These are phyloP conservation scores for Sequoia sempervirens DNA, from an alignment of 75 land plant species.

Conservation along the genomic window DNA sequence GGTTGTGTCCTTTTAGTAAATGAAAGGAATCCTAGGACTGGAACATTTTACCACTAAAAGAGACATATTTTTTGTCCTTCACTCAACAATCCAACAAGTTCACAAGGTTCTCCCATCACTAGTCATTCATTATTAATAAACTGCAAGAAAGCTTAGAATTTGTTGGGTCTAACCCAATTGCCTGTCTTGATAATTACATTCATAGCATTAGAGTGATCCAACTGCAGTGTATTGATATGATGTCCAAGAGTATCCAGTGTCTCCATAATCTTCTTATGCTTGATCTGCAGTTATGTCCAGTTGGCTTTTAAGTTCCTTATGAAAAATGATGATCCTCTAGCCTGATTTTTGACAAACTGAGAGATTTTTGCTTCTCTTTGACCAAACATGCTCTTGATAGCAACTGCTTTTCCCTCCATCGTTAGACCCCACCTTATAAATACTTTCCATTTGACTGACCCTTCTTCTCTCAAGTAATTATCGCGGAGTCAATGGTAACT, in stretches of 20 bases:
- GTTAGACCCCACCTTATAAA: too few species aligned
- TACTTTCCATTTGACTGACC: too few species aligned
- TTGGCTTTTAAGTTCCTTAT: background rate
- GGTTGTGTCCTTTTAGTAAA: constrained; percentile 70
- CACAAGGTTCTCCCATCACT: constrained; percentile 37
- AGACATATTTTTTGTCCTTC: constrained; percentile 59
- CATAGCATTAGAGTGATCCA: background rate
- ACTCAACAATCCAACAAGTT: constrained; percentile 54
- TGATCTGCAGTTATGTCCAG: background rate
- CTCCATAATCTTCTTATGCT: background rate
- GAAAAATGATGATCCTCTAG: background rate
- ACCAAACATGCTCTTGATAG: too few species aligned
- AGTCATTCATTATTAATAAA: too few species aligned
- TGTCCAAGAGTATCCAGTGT: background rate
- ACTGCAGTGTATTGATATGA: background rate
- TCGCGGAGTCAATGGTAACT: too few species aligned
- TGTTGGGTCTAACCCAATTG: background rate
- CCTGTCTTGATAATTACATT: background rate
- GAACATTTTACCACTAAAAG: constrained; percentile 55
- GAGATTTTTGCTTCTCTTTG: background rate
- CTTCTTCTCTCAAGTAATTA: too few species aligned
- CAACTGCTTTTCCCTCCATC: too few species aligned
- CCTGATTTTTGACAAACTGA: background rate
- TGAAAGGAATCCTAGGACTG: constrained; percentile 71
- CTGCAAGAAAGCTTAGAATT: background rate